Evolutionary conservation across 2,329 filamentous ascomycete species (phyloP).

Genomic region (Zymoseptoria passerinii): DNA sequence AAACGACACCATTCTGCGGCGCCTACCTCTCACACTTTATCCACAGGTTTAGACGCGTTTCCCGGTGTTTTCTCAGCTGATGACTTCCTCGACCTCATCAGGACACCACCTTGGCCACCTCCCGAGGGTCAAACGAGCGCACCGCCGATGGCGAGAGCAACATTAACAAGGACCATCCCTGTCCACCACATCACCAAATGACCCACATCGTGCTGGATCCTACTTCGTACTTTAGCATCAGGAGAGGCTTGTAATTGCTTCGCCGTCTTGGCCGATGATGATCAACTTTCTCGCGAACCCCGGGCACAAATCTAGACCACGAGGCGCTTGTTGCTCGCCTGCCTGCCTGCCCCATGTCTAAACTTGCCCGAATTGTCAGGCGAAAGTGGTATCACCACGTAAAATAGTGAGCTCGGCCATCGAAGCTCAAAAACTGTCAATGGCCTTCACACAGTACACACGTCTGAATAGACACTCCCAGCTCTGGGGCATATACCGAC

Average conservation of each 20-base stretch:
- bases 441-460: too few species aligned
- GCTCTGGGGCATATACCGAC: too few species aligned
- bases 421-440: too few species aligned
- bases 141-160: background rate
- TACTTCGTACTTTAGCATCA: background rate
- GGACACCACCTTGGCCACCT: background rate
- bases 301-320: background rate
- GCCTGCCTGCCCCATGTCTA: too few species aligned
- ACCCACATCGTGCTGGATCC: background rate
- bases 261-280: background rate
- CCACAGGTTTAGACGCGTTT: background rate
- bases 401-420: too few species aligned
- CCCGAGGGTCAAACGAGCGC: background rate
- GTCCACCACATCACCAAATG: background rate
- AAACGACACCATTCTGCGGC: background rate
- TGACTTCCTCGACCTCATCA: background rate
- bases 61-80: background rate
- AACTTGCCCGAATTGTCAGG: background rate
- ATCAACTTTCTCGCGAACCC: background rate
- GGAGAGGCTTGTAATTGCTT: background rate
- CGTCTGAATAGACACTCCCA: too few species aligned
- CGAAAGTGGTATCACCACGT: background rate
- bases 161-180: background rate
- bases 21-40: background rate
- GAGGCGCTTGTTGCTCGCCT: background rate